A percentile compares a stretch with the other conserved stretches of the same genome.
Conservation (phyloP, 2,329 filamentous ascomycete genomes). For the Dissoconium aciculare region DNA sequence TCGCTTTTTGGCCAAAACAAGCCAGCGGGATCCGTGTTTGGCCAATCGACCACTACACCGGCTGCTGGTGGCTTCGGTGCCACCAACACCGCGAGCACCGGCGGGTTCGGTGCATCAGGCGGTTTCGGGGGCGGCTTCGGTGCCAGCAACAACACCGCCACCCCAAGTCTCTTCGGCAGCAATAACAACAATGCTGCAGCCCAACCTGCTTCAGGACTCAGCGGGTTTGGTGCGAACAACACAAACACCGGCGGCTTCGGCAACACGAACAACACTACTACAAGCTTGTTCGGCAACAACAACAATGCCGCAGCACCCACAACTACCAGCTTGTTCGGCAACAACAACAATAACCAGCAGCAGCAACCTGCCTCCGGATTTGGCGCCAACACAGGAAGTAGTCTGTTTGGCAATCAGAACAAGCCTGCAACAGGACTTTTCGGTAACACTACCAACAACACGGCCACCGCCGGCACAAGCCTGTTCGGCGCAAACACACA, state of each 20-base stretch:
- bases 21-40: conserved; percentile 25
- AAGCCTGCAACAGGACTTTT: conserved; percentile 19
- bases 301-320: conserved; percentile 17
- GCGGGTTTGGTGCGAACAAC: conserved; percentile 27
- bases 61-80: conserved; percentile 59
- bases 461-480: conserved; percentile 12
- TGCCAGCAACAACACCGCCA: neutral
- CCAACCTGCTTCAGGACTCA: conserved; percentile 24
- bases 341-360: conserved; percentile 14
- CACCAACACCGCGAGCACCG: conserved; percentile 31
- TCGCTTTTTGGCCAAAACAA: neutral
- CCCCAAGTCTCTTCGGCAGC: conserved; percentile 26
- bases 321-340: conserved; percentile 28
- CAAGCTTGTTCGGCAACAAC: conserved; percentile 18
- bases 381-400: conserved; percentile 19
- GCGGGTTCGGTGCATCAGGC: conserved; percentile 28
- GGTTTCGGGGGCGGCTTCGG: conserved; percentile 16
- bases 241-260: conserved; percentile 16
- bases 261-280: conserved; percentile 13
- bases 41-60: too few relatives aligned
- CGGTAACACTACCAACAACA: conserved; percentile 20
- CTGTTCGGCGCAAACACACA: conserved; percentile 23
- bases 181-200: conserved; percentile 18
- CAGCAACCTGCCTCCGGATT: conserved; percentile 14
- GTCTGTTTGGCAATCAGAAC: conserved; percentile 28